phyloP scores from a whole-genome alignment of 1,284 basidiomycete genomes.

The Cryptococcus sp. region DNA sequence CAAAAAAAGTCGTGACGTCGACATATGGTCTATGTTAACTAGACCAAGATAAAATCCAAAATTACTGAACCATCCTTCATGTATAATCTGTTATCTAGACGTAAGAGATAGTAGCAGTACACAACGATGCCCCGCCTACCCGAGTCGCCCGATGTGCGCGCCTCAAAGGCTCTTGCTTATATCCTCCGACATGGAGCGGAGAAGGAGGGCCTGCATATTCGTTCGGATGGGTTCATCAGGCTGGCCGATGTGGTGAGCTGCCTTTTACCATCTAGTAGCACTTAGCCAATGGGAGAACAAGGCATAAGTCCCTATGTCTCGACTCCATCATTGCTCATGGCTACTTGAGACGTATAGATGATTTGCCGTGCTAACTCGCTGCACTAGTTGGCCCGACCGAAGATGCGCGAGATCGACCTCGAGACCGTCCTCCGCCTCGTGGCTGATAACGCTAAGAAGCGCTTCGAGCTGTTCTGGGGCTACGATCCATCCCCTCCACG shows the following conservation, averaged over 20 bases:
- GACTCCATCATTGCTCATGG: too few relatives aligned
- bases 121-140: conserved; percentile 46
- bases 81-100: too few relatives aligned
- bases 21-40: too few relatives aligned
- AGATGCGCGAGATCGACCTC: conserved; percentile 61
- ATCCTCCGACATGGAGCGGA: conserved; percentile 80
- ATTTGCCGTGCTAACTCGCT: too few relatives aligned
- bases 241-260: conserved; percentile 70
- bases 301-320: background rate
- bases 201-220: conserved; percentile 70
- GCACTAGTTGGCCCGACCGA: conserved; percentile 60
- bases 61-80: too few relatives aligned
- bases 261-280: background rate
- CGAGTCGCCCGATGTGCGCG: conserved; percentile 55
- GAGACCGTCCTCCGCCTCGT: conserved; percentile 70
- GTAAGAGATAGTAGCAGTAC: too few relatives aligned
- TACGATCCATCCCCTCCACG: conserved; percentile 53
- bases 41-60: too few relatives aligned
- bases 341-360: too few relatives aligned
- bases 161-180: conserved; percentile 80
- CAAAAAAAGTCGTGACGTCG: background rate
- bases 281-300: background rate
- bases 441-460: conserved; percentile 69
- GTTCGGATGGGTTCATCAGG: conserved; percentile 75
- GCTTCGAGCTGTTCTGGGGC: conserved; percentile 71